Evolutionary conservation across 257 asterid genomes (phyloP), one percentile per base, ranked within the genome.

Genomic region (Sherardia arvensis): DNA sequence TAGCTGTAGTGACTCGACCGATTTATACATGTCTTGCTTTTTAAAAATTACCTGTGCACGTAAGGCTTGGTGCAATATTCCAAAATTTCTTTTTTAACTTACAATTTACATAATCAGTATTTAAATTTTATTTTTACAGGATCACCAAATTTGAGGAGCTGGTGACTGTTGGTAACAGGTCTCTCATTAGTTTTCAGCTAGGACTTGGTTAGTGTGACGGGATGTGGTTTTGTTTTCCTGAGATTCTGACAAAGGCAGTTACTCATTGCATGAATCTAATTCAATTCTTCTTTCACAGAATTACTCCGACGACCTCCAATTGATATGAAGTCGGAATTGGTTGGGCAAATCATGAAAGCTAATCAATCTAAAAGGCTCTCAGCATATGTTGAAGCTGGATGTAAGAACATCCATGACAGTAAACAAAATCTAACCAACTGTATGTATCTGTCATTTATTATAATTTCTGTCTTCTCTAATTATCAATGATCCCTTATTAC

Each of bases 301-400:
- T 82, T 67, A 71, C 45, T 90, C 23, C 68, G 73, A 53, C 69
- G 90, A 40, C 79, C 83, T 34, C 71, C 83, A 11, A 62, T 90
- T 23, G 79, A 77, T 27, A 78, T 70, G 66, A 61, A 79, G 5
- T 78, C 90, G 32, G 65, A 69, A 22, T 63, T 82, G 82, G 61
- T 84, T 23, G 81, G 84, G 66, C 60, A 65, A 43, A 81, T 90
- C 62, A 61, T 82, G 33, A 76, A 76, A 68, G 78, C 74, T 68
- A 86, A 87, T 67, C 81, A 78, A 64, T 76, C 93, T 26, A 75
- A 55, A 73, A 78, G 95, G 80, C 72, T 85, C 47, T 56, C 69
- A 17, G 78, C 93, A 23, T 90, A 87, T 54, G 61, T 87, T 55
- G 81, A 81, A 66, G 88, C 95, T 65, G 95, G 93, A 73, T 82